Evolutionary conservation across 495 filamentous ascomycete species (phyloP).

Genomic region (Penicillium angulare): DNA sequence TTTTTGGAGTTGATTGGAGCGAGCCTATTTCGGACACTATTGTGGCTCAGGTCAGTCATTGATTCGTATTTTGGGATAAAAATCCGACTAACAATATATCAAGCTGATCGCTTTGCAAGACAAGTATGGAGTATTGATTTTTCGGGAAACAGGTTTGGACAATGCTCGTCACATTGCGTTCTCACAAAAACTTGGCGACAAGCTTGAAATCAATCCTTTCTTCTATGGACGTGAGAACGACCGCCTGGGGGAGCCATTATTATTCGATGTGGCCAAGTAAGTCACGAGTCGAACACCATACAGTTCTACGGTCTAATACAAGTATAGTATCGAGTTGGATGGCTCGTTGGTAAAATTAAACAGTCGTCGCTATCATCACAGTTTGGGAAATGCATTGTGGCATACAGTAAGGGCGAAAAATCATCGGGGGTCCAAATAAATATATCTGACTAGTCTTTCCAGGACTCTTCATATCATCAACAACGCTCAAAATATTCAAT

Average conservation of each 20-base stretch:
- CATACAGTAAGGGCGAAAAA: too few species aligned
- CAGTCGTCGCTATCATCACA: slow-evolving; percentile 23
- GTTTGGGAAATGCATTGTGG: slow-evolving; percentile 23
- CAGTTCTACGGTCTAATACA: too few species aligned
- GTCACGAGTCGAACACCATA: too few species aligned
- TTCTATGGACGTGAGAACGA: slow-evolving; percentile 24
- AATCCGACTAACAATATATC: background rate
- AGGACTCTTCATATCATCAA: slow-evolving; percentile 25
- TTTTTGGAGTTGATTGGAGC: slow-evolving; percentile 15
- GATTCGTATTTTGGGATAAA: background rate
- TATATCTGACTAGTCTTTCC: too few species aligned
- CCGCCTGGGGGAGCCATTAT: slow-evolving; percentile 13
- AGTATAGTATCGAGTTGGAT: slow-evolving; percentile 18
- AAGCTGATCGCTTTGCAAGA: slow-evolving; percentile 19
- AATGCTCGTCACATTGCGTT: slow-evolving; percentile 20
- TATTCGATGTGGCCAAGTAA: slow-evolving; percentile 24
- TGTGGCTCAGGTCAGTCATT: slow-evolving; percentile 13
- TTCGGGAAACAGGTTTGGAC: slow-evolving; percentile 17
- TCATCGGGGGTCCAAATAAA: too few species aligned
- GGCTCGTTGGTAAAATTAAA: slow-evolving; percentile 17
- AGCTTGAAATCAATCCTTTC: slow-evolving; percentile 23
- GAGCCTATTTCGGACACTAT: slow-evolving; percentile 7
- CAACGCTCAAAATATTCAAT: slow-evolving; percentile 23
- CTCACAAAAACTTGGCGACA: slow-evolving; percentile 17
- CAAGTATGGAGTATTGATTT: slow-evolving; percentile 17